These are phyloP conservation scores for Talaromyces funiculosus DNA, from an alignment of 2,329 filamentous ascomycete species.

Conservation along the genomic window DNA sequence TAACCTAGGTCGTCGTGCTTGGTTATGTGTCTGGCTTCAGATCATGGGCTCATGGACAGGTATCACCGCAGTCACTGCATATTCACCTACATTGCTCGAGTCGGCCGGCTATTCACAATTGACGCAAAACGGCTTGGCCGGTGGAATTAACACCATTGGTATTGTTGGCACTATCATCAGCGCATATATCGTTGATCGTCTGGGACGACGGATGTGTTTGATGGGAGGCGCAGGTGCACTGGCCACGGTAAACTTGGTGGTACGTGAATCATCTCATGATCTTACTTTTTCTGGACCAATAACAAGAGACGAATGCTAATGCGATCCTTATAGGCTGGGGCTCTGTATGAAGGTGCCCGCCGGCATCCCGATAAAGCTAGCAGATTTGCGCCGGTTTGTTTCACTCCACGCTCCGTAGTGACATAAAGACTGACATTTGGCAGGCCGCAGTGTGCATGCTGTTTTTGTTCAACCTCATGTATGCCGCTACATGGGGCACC, in stretches of 20 bases:
- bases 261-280: too few relatives aligned
- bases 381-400: neutral
- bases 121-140: slow-evolving; percentile 43
- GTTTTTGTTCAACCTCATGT: slow-evolving; percentile 39
- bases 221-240: slow-evolving; percentile 37
- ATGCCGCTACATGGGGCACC: slow-evolving; percentile 49
- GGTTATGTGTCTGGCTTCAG: slow-evolving; percentile 42
- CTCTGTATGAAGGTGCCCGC: slow-evolving; percentile 40
- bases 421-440: neutral
- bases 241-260: slow-evolving; percentile 39
- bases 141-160: slow-evolving; percentile 49
- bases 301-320: neutral
- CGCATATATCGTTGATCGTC: slow-evolving; percentile 47
- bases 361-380: slow-evolving; percentile 30
- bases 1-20: slow-evolving; percentile 37
- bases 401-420: neutral
- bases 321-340: slow-evolving; percentile 24
- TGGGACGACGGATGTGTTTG: slow-evolving; percentile 42
- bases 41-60: slow-evolving; percentile 44
- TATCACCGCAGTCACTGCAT: slow-evolving; percentile 38
- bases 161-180: slow-evolving; percentile 49
- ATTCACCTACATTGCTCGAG: slow-evolving; percentile 20
- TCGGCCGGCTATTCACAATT: neutral
- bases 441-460: slow-evolving; percentile 40
- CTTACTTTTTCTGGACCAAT: neutral